Percentiles rank a stretch among this genome's conserved stretches.
Evolutionary conservation across 228 moss, liverwort and hornwort species (phyloP).

Genomic region (Sphagnum magellanicum): DNA sequence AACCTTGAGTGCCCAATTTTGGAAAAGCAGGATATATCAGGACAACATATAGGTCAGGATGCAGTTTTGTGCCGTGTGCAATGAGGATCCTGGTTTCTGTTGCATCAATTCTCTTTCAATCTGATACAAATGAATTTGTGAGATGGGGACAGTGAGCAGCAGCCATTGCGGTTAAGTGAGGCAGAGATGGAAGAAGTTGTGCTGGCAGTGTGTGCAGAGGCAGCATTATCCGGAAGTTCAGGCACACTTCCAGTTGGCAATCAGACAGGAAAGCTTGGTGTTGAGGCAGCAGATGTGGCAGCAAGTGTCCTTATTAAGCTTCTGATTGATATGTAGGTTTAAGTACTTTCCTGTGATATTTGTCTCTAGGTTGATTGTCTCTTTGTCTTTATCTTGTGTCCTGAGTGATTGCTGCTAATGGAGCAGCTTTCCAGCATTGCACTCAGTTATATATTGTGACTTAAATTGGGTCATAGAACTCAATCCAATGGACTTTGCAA

Average conservation of each 20-base stretch:
- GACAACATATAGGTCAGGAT: too few relatives aligned
- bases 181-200: conserved; percentile 99
- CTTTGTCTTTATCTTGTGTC: too few relatives aligned
- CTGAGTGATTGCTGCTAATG: too few relatives aligned
- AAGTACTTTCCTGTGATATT: neutral
- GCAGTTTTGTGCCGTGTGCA: too few relatives aligned
- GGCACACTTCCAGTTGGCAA: conserved; percentile 53
- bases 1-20: neutral
- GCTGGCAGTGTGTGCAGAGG: conserved; percentile 89
- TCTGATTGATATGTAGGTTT: conserved; percentile 91
- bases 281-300: conserved; percentile 91
- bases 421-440: too few relatives aligned
- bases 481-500: too few relatives aligned
- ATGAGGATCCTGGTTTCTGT: too few relatives aligned
- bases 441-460: too few relatives aligned
- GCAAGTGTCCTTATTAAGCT: conserved; percentile 99
- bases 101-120: too few relatives aligned
- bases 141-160: conserved; percentile 70
- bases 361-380: too few relatives aligned
- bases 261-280: conserved; percentile 74
- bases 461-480: too few relatives aligned
- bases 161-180: conserved; percentile 83
- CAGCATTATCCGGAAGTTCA: conserved; percentile 54
- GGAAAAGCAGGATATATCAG: neutral
- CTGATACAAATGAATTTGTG: too few relatives aligned